Percentiles rank a stretch among this genome's conserved stretches.
phyloP scores from a whole-genome alignment of 495 filamentous ascomycete genomes.

The Neurospora sp. region DNA sequence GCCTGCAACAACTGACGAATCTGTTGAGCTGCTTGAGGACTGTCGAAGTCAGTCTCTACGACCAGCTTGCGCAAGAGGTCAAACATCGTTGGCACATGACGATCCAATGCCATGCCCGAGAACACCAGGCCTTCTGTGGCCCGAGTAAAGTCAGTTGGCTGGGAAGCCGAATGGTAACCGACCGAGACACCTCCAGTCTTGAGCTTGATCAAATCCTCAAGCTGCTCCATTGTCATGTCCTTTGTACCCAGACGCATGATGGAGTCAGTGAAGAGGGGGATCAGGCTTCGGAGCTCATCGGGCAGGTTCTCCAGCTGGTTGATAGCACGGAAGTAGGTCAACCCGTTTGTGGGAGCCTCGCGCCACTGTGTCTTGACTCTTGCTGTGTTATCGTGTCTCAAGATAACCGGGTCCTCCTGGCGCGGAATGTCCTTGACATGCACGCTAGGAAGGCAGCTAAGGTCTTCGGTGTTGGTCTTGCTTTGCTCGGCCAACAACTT shows the following conservation, averaged over 20 bases:
- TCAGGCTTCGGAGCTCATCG: conserved; percentile 70
- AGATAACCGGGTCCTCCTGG: conserved; percentile 55
- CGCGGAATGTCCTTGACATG: conserved; percentile 82
- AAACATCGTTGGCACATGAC: conserved; percentile 85
- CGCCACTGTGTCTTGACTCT: conserved; percentile 76
- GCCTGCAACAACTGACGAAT: conserved; percentile 79
- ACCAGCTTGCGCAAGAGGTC: conserved; percentile 71
- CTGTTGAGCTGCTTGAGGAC: conserved; percentile 64
- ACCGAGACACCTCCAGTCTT: conserved; percentile 90
- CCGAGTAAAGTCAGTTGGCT: conserved; percentile 56
- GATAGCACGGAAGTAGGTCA: conserved; percentile 92
- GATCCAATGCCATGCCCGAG: conserved; percentile 75
- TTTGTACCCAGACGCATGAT: conserved; percentile 89
- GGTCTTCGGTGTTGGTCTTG: conserved; percentile 67
- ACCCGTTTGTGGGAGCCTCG: conserved; percentile 83
- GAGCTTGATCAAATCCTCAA: conserved; percentile 90
- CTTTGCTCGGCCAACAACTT: conserved; percentile 74
- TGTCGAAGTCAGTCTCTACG: conserved; percentile 80
- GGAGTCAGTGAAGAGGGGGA: conserved; percentile 86
- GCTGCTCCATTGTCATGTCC: conserved; percentile 79
- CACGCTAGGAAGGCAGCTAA: conserved; percentile 80
- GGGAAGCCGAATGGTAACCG: conserved; percentile 66
- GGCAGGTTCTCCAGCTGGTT: conserved; percentile 71
- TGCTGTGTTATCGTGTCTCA: conserved; percentile 58
- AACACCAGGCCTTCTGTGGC: conserved; percentile 75